phyloP scores from a whole-genome alignment of 306 rosid genomes.

The Vigna hirtella region DNA sequence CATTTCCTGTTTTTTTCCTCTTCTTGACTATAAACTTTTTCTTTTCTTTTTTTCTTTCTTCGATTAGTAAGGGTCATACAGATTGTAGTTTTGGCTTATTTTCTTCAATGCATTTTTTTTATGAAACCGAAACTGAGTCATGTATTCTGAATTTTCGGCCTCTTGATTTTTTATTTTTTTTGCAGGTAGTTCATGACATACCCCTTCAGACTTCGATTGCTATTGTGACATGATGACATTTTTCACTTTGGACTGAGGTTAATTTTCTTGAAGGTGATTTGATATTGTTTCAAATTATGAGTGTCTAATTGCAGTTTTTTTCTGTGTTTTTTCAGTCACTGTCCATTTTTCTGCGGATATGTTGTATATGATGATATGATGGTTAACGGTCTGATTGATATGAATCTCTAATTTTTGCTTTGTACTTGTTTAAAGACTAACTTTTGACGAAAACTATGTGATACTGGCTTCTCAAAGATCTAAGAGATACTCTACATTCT shows the following conservation, averaged over 20 bases:
- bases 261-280: slow-evolving; percentile 41
- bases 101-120: slow-evolving; percentile 33
- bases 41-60: background rate
- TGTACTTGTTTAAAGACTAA: slow-evolving; percentile 7
- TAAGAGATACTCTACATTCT: slow-evolving; percentile 13
- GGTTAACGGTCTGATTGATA: slow-evolving; percentile 28
- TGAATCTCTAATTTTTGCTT: slow-evolving; percentile 10
- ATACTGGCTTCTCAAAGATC: slow-evolving; percentile 26
- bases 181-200: slow-evolving; percentile 55
- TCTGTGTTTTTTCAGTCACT: slow-evolving; percentile 7
- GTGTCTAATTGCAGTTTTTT: background rate
- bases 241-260: slow-evolving; percentile 33
- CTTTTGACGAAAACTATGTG: slow-evolving; percentile 10
- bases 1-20: background rate
- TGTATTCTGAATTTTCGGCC: slow-evolving; percentile 38
- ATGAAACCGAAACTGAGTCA: slow-evolving; percentile 25
- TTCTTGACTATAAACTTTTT: background rate
- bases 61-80: background rate
- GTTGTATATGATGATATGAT: background rate
- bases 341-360: slow-evolving; percentile 7
- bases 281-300: background rate
- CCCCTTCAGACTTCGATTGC: slow-evolving; percentile 36
- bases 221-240: slow-evolving; percentile 26
- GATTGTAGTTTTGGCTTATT: slow-evolving; percentile 28
- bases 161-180: slow-evolving; percentile 12